These are phyloP conservation scores for Ophiostoma populinum DNA, from an alignment of 2,329 filamentous ascomycete species.

Conservation along the genomic window DNA sequence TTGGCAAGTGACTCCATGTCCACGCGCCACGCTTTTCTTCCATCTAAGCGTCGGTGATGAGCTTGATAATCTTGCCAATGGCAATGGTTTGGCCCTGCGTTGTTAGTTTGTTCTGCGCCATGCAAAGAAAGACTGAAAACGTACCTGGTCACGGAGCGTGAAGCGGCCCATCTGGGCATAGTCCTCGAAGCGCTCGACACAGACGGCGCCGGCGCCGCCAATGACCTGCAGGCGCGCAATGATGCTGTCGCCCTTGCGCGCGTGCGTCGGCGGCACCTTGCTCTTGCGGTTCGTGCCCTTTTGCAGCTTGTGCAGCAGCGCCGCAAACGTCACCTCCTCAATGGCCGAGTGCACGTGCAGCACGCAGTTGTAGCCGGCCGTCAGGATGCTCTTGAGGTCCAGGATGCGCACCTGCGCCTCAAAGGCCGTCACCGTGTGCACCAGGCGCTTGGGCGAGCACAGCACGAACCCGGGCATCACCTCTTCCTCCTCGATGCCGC, in stretches of 20 bases:
- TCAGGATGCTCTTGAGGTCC: slow-evolving; percentile 85
- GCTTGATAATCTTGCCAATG: slow-evolving; percentile 96
- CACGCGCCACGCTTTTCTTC: too few species aligned
- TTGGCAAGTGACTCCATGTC: too few species aligned
- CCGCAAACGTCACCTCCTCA: slow-evolving; percentile 86
- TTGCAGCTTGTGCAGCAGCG: slow-evolving; percentile 82
- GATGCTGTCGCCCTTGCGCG: slow-evolving; percentile 64
- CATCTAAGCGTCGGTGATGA: slow-evolving; percentile 28
- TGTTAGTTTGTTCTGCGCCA: slow-evolving; percentile 1
- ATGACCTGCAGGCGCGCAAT: slow-evolving; percentile 83
- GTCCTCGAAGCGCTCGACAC: slow-evolving; percentile 87
- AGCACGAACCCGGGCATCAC: slow-evolving; percentile 90
- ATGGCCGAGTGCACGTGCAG: slow-evolving; percentile 94
- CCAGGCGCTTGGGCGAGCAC: slow-evolving; percentile 82
- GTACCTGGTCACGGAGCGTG: slow-evolving; percentile 73
- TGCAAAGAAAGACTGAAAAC: slow-evolving; percentile 11
- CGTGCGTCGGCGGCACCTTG: slow-evolving; percentile 84
- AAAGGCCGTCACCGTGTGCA: slow-evolving; percentile 77
- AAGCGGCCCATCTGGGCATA: slow-evolving; percentile 89
- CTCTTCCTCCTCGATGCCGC: slow-evolving; percentile 94
- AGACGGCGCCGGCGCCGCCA: slow-evolving; percentile 71
- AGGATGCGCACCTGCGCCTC: slow-evolving; percentile 95
- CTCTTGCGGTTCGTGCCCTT: slow-evolving; percentile 88
- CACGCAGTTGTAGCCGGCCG: slow-evolving; percentile 93
- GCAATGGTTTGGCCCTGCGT: slow-evolving; percentile 90